Base-by-base conservation (phyloP, 2,329 filamentous ascomycete species). In the Xylariaceae sp. region DNA sequence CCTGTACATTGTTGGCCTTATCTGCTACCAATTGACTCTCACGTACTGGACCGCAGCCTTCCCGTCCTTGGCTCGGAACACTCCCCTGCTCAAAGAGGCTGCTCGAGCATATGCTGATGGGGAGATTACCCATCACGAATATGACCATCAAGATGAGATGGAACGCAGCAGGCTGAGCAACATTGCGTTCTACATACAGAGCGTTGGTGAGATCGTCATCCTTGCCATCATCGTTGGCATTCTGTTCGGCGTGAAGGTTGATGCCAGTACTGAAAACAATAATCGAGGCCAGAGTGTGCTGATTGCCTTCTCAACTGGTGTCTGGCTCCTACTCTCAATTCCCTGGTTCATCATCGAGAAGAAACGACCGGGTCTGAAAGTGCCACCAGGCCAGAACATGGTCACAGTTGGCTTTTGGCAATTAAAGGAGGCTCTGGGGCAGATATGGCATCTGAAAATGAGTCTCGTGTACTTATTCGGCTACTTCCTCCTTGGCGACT, bases 401-500 rank as follows among this genome's bases (percentile, higher is more conserved):
- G 57, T 86, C 18, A 71, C 78, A 17, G 77, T 82, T 2, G 83
- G 84, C 1, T 69, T 86, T 42, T 82, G 77, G 75, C 83, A 86
- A 61, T 68, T 86, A 0, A 75, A 71, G 49, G 72, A 80, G 54
- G 84, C 84, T 0, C 49, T 79, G 1, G 70, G 66, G 0, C 77
- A 85, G 61, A 80, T 87, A 14, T 83, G 81, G 78, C 76, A 79
- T 35, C 66, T 87, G 40, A 83, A 80, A 61, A 85, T 87, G 66
- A 83, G 77, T 54, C 64, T 87, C 27, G 70, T 85, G 15, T 87
- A 87, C 62, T 74, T 88, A 0, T 74, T 82, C 39, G 82, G 79
- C 3, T 87, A 86, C 60, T 87, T 87, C 61, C 70, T 87, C 2
- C 75, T 87, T 0, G 83, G 82, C n/a, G 85, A 87, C 65, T 83